Evolutionary conservation across 1,284 basidiomycete genomes (phyloP), one percentile per base, ranked within the genome.

Genomic region (Clitocybe nebularis): DNA sequence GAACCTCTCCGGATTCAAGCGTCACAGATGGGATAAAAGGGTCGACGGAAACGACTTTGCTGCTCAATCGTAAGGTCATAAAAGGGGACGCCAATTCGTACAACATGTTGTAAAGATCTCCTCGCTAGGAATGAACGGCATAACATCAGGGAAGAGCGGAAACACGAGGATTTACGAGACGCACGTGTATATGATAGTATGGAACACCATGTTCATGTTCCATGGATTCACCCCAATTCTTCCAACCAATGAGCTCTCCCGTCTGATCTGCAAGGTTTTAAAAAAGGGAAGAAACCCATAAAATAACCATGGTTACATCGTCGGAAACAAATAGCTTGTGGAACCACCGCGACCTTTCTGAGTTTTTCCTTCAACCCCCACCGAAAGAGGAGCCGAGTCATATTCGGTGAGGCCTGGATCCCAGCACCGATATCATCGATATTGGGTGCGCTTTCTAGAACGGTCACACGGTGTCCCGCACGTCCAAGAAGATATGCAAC

Each of bases 131-230:
- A 26, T 78, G 48, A 9, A 67, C 55, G 48, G 72, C 66, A 3
- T 76, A 75, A 3, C 66, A 62, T 39, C 62, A 53, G 2, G 56
- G 41, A 4, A 44, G 30, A 11, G 14, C 16, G 19, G 43, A 13
- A 5, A 7, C 10, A 39, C 4, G 36, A 30, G 7, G 25, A 41
- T 28, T 35, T 29, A 28, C 2, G 6, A 28, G 26, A 47, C 56
- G 16, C 52, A 68, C 73, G 43, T 78, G 75, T 21, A 78, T 66
- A 49, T 77, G 72, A 51, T 73, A 77, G 48, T 77, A 78, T 0
- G 77, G 77, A 1, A 72, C 63, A 5, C 69, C 72, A 39, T 74
- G 62, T 6, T 66, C 60, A 6, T 59, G 48, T 26, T 68, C 67
- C 57, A 75, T 68, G 3, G 48, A 53, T 11, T 63, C 56, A 11